phyloP scores from a whole-genome alignment of 441 rosid species.

The Gossypium davidsonii region DNA sequence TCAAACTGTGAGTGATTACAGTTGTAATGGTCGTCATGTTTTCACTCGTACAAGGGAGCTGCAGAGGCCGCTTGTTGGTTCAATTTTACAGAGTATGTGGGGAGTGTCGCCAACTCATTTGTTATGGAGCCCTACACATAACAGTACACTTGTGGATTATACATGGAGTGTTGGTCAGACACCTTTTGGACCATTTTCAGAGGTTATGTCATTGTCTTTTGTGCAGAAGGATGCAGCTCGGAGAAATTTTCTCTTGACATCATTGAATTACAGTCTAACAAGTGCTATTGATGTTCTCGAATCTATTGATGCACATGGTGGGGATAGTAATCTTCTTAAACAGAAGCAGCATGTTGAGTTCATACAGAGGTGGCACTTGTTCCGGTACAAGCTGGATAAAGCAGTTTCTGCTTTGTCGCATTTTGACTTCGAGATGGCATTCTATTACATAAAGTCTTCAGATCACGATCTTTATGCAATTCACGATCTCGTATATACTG shows the following conservation, averaged over 20 bases:
- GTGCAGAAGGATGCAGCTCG: constrained; percentile 90
- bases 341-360: constrained; percentile 53
- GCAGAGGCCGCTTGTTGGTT: constrained; percentile 79
- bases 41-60: constrained; percentile 74
- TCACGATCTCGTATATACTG: constrained; percentile 68
- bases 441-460: constrained; percentile 66
- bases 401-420: constrained; percentile 73
- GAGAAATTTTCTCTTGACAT: constrained; percentile 68
- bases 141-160: constrained; percentile 74
- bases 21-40: constrained; percentile 83
- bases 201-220: constrained; percentile 61
- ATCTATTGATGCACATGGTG: constrained; percentile 68
- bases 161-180: constrained; percentile 97
- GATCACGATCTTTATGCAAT: constrained; percentile 73
- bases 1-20: constrained; percentile 88
- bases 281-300: constrained; percentile 73
- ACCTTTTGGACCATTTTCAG: constrained; percentile 94
- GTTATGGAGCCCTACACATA: constrained; percentile 78
- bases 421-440: constrained; percentile 75
- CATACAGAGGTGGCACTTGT: constrained; percentile 72
- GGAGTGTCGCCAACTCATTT: constrained; percentile 90
- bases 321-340: constrained; percentile 63
- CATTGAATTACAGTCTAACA: constrained; percentile 64
- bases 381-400: constrained; percentile 80
- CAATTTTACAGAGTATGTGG: constrained; percentile 96